Percentiles rank a stretch among this genome's conserved stretches.
phyloP scores from a whole-genome alignment of 345 rosid species.

The Cardamine chenopodiifolia region DNA sequence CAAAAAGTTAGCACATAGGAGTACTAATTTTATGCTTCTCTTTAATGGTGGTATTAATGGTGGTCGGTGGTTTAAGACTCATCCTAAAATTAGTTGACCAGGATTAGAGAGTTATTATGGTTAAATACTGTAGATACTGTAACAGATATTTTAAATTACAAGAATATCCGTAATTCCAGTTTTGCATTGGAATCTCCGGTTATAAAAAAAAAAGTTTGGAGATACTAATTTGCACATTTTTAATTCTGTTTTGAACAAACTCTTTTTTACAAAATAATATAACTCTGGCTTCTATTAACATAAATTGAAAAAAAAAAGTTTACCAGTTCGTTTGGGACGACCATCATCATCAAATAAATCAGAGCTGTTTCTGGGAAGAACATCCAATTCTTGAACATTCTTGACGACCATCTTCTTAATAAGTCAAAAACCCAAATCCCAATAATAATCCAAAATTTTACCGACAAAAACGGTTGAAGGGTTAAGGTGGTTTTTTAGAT shows the following conservation, averaged over 20 bases:
- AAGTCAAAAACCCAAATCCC: background rate
- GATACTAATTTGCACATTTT: too few relatives aligned
- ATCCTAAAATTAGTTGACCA: background rate
- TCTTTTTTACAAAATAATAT: background rate
- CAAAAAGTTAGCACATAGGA: background rate
- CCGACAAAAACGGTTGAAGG: background rate
- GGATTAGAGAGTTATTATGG: background rate
- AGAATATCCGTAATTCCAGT: background rate
- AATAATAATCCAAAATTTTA: background rate
- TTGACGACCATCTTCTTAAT: conserved; percentile 20
- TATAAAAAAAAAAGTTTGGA: background rate
- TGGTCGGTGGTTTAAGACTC: background rate
- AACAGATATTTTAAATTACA: background rate
- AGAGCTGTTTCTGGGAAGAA: conserved; percentile 33
- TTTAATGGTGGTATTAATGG: background rate
- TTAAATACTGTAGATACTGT: background rate
- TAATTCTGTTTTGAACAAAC: background rate
- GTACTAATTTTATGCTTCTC: background rate
- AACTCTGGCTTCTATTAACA: background rate
- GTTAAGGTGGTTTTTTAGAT: conserved; percentile 20
- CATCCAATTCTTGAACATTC: conserved; percentile 30
- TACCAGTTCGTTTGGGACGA: conserved; percentile 44
- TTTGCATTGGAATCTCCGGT: background rate
- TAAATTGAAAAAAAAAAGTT: background rate
- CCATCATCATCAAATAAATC: conserved; percentile 41